Percentiles rank a stretch among this genome's conserved stretches.
These are phyloP conservation scores for Talaromyces sp. DNA, from an alignment of 2,329 filamentous ascomycete genomes.

Conservation along the genomic window DNA sequence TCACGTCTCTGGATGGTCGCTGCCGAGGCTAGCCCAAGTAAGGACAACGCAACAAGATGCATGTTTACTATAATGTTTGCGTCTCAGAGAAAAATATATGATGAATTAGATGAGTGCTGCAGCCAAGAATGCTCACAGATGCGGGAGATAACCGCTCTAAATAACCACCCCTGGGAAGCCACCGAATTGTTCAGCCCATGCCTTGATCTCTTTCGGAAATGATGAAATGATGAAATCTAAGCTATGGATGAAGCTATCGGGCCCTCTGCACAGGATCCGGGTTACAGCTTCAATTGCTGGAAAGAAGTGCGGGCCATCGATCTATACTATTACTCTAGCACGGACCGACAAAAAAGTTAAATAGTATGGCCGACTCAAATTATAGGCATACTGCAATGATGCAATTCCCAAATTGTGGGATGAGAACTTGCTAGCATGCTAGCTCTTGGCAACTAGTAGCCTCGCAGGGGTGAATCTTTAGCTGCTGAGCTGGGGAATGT, in stretches of 20 bases:
- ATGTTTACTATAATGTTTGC: not conserved
- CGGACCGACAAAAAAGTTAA: not conserved
- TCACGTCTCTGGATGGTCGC: constrained; percentile 18
- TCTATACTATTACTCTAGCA: not conserved
- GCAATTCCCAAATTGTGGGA: too few relatives aligned
- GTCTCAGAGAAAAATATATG: not conserved
- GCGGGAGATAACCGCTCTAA: not conserved
- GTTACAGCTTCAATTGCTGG: too few relatives aligned
- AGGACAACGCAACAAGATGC: constrained; percentile 11
- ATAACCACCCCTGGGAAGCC: not conserved
- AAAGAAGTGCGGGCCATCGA: too few relatives aligned
- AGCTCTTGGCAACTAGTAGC: too few relatives aligned
- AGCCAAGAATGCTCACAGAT: not conserved
- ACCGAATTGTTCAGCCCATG: not conserved
- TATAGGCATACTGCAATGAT: too few relatives aligned
- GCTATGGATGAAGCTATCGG: not conserved
- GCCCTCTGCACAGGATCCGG: not conserved
- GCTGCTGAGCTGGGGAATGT: not conserved
- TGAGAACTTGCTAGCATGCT: too few relatives aligned
- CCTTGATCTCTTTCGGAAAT: not conserved
- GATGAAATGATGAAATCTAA: constrained; percentile 5
- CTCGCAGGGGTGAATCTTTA: too few relatives aligned
- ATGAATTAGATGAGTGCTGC: not conserved
- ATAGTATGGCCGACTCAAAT: not conserved
- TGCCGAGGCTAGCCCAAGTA: constrained; percentile 15